phyloP scores from a whole-genome alignment of 176 grass and related monocot genomes.

The Bothriochloa decipiens region DNA sequence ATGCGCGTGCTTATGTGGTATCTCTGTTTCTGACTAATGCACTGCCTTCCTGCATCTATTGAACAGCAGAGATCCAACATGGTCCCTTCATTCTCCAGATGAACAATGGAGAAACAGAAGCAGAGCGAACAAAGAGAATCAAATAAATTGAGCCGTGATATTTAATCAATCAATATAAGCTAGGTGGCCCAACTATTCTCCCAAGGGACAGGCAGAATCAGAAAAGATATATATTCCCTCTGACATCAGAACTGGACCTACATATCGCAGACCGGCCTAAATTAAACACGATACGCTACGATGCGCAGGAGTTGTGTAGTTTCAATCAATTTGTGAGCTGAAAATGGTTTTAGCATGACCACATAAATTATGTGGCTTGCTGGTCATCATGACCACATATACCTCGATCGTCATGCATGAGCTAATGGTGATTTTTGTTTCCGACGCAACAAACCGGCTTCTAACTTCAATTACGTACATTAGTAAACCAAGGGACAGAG shows the following conservation, averaged over 20 bases:
- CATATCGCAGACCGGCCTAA: neutral
- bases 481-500: too few species aligned
- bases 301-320: too few species aligned
- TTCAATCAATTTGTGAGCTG: too few species aligned
- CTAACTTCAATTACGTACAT: too few species aligned
- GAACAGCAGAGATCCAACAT: neutral
- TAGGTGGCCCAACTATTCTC: neutral
- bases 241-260: neutral
- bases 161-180: neutral
- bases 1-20: neutral
- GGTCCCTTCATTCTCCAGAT: neutral
- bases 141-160: conserved; percentile 1
- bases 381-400: too few species aligned
- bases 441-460: too few species aligned
- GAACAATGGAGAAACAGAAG: conserved; percentile 12
- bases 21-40: neutral
- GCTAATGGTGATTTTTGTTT: too few species aligned
- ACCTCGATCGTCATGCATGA: too few species aligned
- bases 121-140: neutral
- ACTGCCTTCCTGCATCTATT: neutral
- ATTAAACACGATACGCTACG: too few species aligned
- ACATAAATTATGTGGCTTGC: too few species aligned
- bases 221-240: neutral
- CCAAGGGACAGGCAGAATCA: neutral
- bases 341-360: too few species aligned